Conservation (phyloP, 805 yeast genomes). For the Kurtzmaniella fragi region DNA sequence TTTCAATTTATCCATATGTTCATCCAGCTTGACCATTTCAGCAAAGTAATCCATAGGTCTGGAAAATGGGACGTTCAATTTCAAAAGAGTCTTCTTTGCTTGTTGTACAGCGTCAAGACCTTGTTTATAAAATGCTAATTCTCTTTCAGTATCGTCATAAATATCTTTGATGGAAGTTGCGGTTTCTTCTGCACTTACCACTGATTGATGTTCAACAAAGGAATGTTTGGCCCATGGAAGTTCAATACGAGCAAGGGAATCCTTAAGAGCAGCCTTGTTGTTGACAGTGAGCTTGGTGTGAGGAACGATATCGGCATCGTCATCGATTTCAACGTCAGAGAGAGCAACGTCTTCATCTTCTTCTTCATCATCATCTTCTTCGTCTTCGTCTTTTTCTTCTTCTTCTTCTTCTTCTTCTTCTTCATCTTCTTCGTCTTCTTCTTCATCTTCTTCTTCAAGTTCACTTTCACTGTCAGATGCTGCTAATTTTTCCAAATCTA, state of each 20-base stretch:
- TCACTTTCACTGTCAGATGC: too few relatives aligned
- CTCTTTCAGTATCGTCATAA: constrained; percentile 94
- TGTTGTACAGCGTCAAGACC: constrained; percentile 77
- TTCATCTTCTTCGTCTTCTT: constrained; percentile 41
- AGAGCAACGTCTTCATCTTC: constrained; percentile 73
- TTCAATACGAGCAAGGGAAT: constrained; percentile 60
- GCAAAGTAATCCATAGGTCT: constrained; percentile 97
- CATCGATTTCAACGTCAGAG: constrained; percentile 87
- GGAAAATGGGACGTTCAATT: constrained; percentile 78
- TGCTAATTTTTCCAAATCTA: too few relatives aligned
- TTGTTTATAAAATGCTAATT: constrained; percentile 91
- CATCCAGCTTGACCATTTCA: constrained; percentile 97
- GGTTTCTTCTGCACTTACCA: constrained; percentile 55
- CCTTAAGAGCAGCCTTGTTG: constrained; percentile 77
- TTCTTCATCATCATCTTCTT: constrained; percentile 47
- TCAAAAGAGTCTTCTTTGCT: constrained; percentile 62
- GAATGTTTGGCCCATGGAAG: constrained; percentile 61
- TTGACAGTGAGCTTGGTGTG: constrained; percentile 85
- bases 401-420: constrained; percentile 33
- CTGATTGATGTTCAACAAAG: constrained; percentile 79
- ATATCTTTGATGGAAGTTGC: constrained; percentile 75
- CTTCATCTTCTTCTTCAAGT: constrained; percentile 23
- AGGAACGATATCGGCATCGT: constrained; percentile 93
- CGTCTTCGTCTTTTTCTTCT: constrained; percentile 31
- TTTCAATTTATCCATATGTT: constrained; percentile 94